These are phyloP conservation scores for Magnusiomyces ingens DNA, from an alignment of 1,139 yeast species.

Conservation along the genomic window DNA sequence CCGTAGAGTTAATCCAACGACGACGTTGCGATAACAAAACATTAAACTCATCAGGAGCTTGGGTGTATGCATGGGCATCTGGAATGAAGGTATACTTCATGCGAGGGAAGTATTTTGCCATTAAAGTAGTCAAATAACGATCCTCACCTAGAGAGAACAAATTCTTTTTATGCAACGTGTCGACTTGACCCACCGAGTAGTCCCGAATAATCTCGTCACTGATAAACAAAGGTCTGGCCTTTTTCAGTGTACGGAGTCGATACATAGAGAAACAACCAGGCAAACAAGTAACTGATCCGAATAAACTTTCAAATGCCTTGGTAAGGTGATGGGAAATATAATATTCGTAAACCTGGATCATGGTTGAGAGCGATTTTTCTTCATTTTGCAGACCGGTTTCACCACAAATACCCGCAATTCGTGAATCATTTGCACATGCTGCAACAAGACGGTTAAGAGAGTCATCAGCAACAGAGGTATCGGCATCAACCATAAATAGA, in stretches of 20 bases:
- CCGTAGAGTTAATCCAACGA: constrained; percentile 37
- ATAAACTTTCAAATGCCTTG: constrained; percentile 38
- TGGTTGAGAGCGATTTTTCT: constrained; percentile 35
- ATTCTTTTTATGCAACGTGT: constrained; percentile 38
- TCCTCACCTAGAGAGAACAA: constrained; percentile 40
- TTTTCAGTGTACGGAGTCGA: constrained; percentile 33
- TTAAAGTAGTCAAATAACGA: constrained; percentile 37
- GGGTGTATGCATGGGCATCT: constrained; percentile 32
- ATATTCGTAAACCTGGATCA: constrained; percentile 42
- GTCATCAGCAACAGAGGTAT: constrained; percentile 36
- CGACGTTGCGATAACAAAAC: constrained; percentile 35
- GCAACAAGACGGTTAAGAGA: constrained; percentile 35
- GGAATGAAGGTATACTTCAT: constrained; percentile 31
- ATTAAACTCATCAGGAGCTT: constrained; percentile 32
- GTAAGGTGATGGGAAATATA: constrained; percentile 39
- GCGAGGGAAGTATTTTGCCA: constrained; percentile 31
- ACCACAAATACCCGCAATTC: constrained; percentile 39
- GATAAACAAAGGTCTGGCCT: constrained; percentile 37
- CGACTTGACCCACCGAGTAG: constrained; percentile 36
- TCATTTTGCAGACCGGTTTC: constrained; percentile 39
- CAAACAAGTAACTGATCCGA: constrained; percentile 39
- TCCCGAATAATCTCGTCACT: constrained; percentile 35
- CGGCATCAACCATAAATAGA: constrained; percentile 40
- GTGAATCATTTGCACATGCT: constrained; percentile 33
- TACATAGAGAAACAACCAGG: constrained; percentile 41